Base-by-base conservation (phyloP, 352 stramenopile species). In the Elongisporangium undulatum region DNA sequence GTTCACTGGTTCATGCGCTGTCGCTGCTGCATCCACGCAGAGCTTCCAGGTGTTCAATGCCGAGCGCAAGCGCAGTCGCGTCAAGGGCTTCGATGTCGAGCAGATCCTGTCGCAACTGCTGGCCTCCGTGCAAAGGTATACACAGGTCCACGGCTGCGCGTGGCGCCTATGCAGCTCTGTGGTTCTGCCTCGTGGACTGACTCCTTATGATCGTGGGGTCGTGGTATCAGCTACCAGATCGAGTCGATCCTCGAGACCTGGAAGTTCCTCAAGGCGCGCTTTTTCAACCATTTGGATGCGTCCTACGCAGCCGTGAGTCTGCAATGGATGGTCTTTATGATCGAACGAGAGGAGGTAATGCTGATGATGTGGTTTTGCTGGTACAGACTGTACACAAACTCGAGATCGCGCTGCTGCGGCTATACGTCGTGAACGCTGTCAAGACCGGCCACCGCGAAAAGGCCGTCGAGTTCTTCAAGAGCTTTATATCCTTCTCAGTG, bases 351-450 rank as follows among this genome's bases (percentile, higher is more conserved):
- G 10, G 15, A 19, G 34, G 22, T 3, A 41, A 17, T 16, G 34
- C 21, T 67, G 17, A 61, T 16, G 45, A 26, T 49, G 59, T 51
- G 53, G 51, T 49, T 52, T 49, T 61, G 20, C 17, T 16, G 7
- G 41, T 51, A 12, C 56, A 94, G 82, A 87, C 80, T 8, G 65
- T 94, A 9, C 71, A 87, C 38, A 72, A 85, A 48, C 59, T 94
- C 9, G 76, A 91, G 55, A 79, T 73, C 38, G 84, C 82, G 38
- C 74, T 89, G 50, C 57, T 90, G 59, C 80, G 82, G 48, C 64
- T 91, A 19, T 94, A 92, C 41, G 71, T 94, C 49, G 77, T 92
- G 17, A 88, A 94, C 59, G 79, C 82, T 23, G 69, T 92, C 66
- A 90, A 94, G 51, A 79, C 55, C 5, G 77, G 77, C 24, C 78